Evolutionary conservation across 306 rosid genomes (phyloP).

Genomic region (Inga leiocalycina): DNA sequence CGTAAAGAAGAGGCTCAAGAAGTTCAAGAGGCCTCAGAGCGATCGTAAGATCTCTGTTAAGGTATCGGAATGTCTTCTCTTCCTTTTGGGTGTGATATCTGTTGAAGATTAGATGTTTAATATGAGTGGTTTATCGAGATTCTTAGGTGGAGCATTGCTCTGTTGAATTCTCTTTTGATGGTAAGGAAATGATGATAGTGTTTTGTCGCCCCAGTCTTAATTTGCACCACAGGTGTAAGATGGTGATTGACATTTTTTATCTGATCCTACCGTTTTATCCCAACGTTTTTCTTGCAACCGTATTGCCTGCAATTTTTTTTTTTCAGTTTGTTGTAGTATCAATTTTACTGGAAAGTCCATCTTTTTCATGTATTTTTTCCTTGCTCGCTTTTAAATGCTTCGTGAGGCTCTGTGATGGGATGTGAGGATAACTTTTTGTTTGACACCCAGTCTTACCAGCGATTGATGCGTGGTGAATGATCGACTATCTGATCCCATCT

Average conservation of each 20-base stretch:
- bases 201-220: conserved; percentile 33
- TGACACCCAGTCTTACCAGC: conserved; percentile 52
- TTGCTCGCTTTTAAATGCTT: background rate
- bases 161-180: background rate
- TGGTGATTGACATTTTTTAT: conserved; percentile 76
- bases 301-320: no score
- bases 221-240: conserved; percentile 56
- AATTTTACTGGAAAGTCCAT: background rate
- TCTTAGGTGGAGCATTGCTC: background rate
- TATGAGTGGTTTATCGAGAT: background rate
- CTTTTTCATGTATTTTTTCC: background rate
- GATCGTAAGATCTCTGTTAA: conserved; percentile 76
- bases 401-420: conserved; percentile 34
- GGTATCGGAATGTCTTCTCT: conserved; percentile 35
- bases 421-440: conserved; percentile 33
- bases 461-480: conserved; percentile 40
- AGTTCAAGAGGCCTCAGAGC: conserved; percentile 65
- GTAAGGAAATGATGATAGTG: conserved; percentile 52
- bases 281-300: background rate
- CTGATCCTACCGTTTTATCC: conserved; percentile 49
- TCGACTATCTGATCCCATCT: conserved; percentile 54
- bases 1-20: conserved; percentile 73
- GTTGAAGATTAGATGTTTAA: background rate
- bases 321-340: background rate
- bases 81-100: no score